These are phyloP conservation scores for Dichomitus squalens DNA, from an alignment of 1,284 basidiomycete species.

Conservation along the genomic window DNA sequence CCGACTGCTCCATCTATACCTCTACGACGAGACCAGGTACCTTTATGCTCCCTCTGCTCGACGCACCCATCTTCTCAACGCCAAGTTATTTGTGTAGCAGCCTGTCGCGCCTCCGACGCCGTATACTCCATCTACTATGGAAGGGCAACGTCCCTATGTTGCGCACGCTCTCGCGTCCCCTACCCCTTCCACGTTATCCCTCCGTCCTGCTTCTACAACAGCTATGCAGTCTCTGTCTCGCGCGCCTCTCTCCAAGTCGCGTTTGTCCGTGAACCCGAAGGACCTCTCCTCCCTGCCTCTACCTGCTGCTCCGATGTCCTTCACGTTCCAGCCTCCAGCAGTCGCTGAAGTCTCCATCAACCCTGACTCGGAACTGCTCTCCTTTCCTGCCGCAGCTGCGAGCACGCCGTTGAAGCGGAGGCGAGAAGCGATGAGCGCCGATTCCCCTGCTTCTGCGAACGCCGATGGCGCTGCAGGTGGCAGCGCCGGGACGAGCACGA, in stretches of 20 bases:
- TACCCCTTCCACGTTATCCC: constrained; percentile 34
- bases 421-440: constrained; percentile 37
- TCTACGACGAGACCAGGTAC: constrained; percentile 13
- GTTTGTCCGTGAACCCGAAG: constrained; percentile 24
- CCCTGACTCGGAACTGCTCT: background rate
- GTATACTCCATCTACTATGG: constrained; percentile 32
- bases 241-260: constrained; percentile 21
- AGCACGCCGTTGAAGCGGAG: constrained; percentile 39
- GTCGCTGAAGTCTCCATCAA: constrained; percentile 12
- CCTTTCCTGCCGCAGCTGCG: background rate
- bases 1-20: constrained; percentile 8
- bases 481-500: constrained; percentile 12
- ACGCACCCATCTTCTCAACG: background rate
- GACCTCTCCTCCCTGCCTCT: constrained; percentile 21
- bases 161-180: constrained; percentile 32
- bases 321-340: constrained; percentile 15
- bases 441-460: constrained; percentile 14
- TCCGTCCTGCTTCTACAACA: constrained; percentile 14
- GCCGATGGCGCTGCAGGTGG: constrained; percentile 8
- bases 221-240: constrained; percentile 17
- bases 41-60: constrained; percentile 1
- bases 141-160: constrained; percentile 21
- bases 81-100: constrained; percentile 17
- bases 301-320: constrained; percentile 7
- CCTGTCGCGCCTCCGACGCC: constrained; percentile 17